phyloP scores from a whole-genome alignment of 345 rosid species.

The Corymbia maculata region DNA sequence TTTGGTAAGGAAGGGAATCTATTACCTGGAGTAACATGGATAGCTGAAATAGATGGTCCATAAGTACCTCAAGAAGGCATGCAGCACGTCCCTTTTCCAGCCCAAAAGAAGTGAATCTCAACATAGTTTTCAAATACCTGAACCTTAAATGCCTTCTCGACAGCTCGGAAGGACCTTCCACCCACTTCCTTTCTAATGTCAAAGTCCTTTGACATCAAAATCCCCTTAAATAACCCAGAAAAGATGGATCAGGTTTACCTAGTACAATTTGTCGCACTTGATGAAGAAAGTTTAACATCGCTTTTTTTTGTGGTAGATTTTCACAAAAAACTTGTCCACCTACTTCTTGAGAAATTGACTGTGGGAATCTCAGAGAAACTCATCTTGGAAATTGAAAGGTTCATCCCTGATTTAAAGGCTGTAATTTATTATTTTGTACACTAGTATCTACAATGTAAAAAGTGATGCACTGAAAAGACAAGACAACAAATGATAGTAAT shows the following conservation, averaged over 20 bases:
- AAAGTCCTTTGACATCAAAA: constrained; percentile 33
- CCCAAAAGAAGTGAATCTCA: constrained; percentile 30
- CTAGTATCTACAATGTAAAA: not conserved
- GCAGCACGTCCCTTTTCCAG: constrained; percentile 35
- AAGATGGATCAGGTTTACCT: not conserved
- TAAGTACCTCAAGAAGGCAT: constrained; percentile 15
- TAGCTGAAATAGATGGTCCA: constrained; percentile 35
- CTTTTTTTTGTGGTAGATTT: not conserved
- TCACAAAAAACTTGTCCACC: not conserved
- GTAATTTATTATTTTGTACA: not conserved
- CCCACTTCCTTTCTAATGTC: constrained; percentile 21
- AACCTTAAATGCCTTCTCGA: not conserved
- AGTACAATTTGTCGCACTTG: not conserved
- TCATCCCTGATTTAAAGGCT: not conserved
- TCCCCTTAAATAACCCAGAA: constrained; percentile 19
- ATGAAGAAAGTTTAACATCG: not conserved
- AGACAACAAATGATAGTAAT: not conserved
- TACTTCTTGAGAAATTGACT: not conserved
- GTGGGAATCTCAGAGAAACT: not conserved
- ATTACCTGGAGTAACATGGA: constrained; percentile 52
- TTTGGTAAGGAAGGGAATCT: not conserved
- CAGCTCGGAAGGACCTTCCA: constrained; percentile 11
- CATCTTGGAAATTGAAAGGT: not conserved
- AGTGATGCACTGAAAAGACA: not conserved
- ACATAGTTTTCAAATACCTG: constrained; percentile 11